phyloP scores from a whole-genome alignment of 345 rosid genomes.

The Clarkia xantiana region DNA sequence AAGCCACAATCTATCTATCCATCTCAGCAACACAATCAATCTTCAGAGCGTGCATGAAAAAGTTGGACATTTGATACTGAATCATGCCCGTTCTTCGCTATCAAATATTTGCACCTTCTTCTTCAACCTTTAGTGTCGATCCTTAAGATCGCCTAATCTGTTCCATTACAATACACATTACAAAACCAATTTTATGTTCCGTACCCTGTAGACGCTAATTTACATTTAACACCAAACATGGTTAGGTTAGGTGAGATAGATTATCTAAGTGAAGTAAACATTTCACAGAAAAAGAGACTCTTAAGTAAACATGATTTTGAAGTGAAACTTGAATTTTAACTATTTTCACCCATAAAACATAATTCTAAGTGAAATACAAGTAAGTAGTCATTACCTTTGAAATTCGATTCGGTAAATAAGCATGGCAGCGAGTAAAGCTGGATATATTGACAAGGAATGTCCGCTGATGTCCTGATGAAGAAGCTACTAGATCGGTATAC shows the following conservation, averaged over 20 bases:
- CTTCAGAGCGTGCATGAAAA: too few relatives aligned
- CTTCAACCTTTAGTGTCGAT: constrained; percentile 31
- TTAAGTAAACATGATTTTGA: too few relatives aligned
- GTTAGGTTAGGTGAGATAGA: background rate
- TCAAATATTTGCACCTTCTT: too few relatives aligned
- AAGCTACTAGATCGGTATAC: constrained; percentile 41
- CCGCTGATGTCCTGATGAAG: constrained; percentile 66
- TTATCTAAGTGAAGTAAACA: background rate
- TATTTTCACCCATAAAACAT: background rate
- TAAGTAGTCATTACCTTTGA: constrained; percentile 39
- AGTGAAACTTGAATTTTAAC: too few relatives aligned
- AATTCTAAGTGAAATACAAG: background rate
- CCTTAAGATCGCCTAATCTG: constrained; percentile 54
- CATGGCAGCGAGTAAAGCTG: constrained; percentile 51
- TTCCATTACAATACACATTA: too few relatives aligned
- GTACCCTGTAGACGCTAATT: too few relatives aligned
- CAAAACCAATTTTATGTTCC: background rate
- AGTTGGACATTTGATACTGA: too few relatives aligned
- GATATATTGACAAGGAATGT: constrained; percentile 46
- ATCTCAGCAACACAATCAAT: too few relatives aligned
- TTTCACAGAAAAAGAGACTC: constrained; percentile 4
- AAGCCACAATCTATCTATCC: too few relatives aligned
- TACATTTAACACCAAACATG: too few relatives aligned
- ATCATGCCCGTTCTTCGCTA: too few relatives aligned
- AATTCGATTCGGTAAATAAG: constrained; percentile 46